phyloP scores from a whole-genome alignment of 345 rosid species.

The Hibiscus mutabilis region DNA sequence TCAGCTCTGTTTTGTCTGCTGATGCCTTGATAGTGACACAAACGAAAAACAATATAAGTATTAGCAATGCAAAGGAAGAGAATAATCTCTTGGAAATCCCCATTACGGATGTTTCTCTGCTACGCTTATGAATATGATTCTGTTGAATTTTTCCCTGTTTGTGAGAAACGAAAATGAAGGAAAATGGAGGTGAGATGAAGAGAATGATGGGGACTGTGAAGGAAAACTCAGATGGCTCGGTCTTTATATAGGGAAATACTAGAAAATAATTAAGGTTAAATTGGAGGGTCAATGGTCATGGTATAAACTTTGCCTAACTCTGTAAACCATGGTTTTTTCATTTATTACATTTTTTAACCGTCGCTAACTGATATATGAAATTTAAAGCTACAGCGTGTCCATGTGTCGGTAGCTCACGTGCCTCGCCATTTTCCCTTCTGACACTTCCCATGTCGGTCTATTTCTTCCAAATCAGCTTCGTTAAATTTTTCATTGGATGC shows the following conservation, averaged over 20 bases:
- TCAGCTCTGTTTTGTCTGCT: slow-evolving; percentile 16
- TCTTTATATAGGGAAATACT: background rate
- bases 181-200: background rate
- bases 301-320: background rate
- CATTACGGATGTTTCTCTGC: slow-evolving; percentile 30
- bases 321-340: background rate
- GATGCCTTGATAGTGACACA: slow-evolving; percentile 33
- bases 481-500: background rate
- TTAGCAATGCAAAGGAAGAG: slow-evolving; percentile 25
- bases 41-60: slow-evolving; percentile 29
- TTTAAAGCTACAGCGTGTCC: slow-evolving; percentile 20
- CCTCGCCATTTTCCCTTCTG: background rate
- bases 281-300: background rate
- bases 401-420: slow-evolving; percentile 11
- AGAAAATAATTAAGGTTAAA: too few species aligned
- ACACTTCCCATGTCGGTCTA: background rate
- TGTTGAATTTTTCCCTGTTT: background rate
- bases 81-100: slow-evolving; percentile 31
- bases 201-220: background rate
- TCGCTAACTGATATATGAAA: slow-evolving; percentile 26
- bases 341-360: slow-evolving; percentile 16
- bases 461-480: background rate
- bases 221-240: background rate
- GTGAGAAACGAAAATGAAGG: background rate
- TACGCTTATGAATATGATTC: background rate